Conservation (phyloP, 306 rosid genomes). For the Hippophae rhamnoides region DNA sequence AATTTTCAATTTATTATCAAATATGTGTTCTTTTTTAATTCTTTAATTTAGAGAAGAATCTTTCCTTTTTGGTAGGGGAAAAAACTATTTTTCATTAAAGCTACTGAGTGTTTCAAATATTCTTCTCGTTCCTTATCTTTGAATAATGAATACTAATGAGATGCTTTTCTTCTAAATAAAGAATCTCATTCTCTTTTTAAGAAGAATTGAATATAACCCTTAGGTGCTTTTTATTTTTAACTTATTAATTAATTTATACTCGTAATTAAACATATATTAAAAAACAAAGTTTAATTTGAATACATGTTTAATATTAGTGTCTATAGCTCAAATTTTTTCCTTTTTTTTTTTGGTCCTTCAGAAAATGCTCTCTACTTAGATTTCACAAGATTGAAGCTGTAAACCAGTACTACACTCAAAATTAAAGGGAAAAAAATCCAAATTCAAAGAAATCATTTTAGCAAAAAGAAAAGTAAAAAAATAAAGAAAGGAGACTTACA, state of each 20-base stretch:
- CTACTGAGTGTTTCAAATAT: slow-evolving; percentile 25
- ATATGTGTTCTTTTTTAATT: slow-evolving; percentile 1
- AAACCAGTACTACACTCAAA: not conserved
- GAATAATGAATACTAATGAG: slow-evolving; percentile 31
- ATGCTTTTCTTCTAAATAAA: slow-evolving; percentile 45
- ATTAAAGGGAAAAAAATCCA: not conserved
- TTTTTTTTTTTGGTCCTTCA: slow-evolving; percentile 7
- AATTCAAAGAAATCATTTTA: not conserved
- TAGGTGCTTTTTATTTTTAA: no score
- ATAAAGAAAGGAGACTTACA: not conserved
- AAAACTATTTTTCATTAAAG: slow-evolving; percentile 41
- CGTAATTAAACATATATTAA: no score
- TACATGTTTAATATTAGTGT: no score
- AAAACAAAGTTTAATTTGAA: no score
- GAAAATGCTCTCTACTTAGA: slow-evolving; percentile 7
- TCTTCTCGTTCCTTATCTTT: slow-evolving; percentile 26
- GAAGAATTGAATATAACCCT: no score
- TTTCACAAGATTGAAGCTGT: no score
- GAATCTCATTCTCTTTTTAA: slow-evolving; percentile 45
- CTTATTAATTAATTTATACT: no score
- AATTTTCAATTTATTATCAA: not conserved
- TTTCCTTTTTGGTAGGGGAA: slow-evolving; percentile 15
- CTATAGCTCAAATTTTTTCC: not conserved
- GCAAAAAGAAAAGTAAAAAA: not conserved
- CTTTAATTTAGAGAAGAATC: slow-evolving; percentile 22